A percentile compares a stretch with the other conserved stretches of the same genome.
Conservation (phyloP, 2,329 filamentous ascomycete species). For the Cladosporium halotolerans region DNA sequence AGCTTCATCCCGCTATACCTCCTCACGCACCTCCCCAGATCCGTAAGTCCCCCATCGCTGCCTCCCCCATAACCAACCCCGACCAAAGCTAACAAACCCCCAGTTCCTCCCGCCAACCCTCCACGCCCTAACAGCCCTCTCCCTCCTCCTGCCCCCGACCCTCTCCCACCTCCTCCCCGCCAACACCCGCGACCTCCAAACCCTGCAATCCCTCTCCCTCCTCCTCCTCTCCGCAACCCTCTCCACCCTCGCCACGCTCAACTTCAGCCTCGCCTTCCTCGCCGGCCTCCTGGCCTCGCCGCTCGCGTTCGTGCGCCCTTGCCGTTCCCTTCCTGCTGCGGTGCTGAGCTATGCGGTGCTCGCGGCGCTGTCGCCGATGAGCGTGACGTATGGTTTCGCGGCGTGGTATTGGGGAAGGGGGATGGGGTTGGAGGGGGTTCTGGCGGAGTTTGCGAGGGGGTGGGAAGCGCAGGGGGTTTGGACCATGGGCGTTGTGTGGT, state of each 20-base stretch:
- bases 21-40: slow-evolving; percentile 68
- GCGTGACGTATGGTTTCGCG: neutral
- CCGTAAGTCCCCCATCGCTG: slow-evolving; percentile 48
- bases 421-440: slow-evolving; percentile 17
- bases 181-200: slow-evolving; percentile 59
- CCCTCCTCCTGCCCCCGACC: slow-evolving; percentile 27
- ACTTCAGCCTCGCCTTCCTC: slow-evolving; percentile 85
- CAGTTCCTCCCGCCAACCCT: slow-evolving; percentile 36
- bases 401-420: neutral
- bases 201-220: slow-evolving; percentile 88
- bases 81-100: neutral
- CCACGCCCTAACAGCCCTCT: slow-evolving; percentile 40
- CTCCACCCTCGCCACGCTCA: slow-evolving; percentile 86
- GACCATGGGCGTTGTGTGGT: slow-evolving; percentile 27
- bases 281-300: slow-evolving; percentile 74
- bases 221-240: slow-evolving; percentile 86
- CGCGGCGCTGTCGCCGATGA: slow-evolving; percentile 12
- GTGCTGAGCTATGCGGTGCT: neutral
- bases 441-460: slow-evolving; percentile 27
- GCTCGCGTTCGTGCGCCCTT: slow-evolving; percentile 61
- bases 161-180: slow-evolving; percentile 17
- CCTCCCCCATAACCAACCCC: neutral
- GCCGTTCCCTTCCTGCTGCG: slow-evolving; percentile 11
- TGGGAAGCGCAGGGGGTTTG: slow-evolving; percentile 29
- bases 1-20: slow-evolving; percentile 75